A percentile compares a stretch with the other conserved stretches of the same genome.
phyloP scores from a whole-genome alignment of 768 basidiomycete species.

The Hericium alpestre region DNA sequence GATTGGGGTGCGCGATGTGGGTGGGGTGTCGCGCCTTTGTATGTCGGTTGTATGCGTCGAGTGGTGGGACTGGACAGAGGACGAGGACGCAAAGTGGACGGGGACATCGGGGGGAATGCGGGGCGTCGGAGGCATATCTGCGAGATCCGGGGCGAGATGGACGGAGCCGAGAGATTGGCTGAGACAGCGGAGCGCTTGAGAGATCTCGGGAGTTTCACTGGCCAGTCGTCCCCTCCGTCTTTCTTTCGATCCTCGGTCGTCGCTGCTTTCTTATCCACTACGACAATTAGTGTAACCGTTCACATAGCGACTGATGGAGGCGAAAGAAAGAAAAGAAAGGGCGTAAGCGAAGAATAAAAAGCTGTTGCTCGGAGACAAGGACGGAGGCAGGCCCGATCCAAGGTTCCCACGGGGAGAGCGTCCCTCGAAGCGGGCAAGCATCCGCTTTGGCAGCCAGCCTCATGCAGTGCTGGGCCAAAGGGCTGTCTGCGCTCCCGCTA shows the following conservation, averaged over 20 bases:
- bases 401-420: not conserved
- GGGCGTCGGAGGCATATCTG: not conserved
- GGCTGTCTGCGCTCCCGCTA: slow-evolving; percentile 10
- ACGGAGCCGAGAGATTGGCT: not conserved
- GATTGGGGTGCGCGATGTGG: too few species aligned
- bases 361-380: not conserved
- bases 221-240: not conserved
- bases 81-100: not conserved
- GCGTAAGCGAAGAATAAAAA: not conserved
- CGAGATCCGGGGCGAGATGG: not conserved
- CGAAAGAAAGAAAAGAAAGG: not conserved
- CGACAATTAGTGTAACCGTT: not conserved
- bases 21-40: too few species aligned
- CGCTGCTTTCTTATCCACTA: not conserved
- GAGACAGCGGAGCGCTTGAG: not conserved
- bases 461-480: slow-evolving; percentile 15
- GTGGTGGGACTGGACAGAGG: not conserved
- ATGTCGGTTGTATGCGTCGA: not conserved
- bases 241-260: not conserved
- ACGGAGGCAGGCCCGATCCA: not conserved
- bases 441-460: slow-evolving; percentile 11
- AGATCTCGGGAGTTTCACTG: not conserved
- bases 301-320: not conserved
- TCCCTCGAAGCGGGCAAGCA: not conserved
- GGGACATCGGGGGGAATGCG: not conserved